Conservation (phyloP, 176 grass and related monocot genomes). For the Triticum monococcum region DNA sequence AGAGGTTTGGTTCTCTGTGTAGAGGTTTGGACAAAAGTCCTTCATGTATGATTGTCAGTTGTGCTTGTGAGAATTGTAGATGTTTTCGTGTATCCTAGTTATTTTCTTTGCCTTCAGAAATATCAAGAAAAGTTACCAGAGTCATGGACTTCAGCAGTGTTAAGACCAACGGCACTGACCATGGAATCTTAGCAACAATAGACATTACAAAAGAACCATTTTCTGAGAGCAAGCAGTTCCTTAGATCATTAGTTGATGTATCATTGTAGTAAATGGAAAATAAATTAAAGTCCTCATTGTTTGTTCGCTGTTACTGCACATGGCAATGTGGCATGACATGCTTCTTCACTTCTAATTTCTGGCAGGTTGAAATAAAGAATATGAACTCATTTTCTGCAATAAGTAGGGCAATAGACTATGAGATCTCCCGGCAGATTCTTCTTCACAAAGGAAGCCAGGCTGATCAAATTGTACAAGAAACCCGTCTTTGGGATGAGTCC, state of each 20-base stretch:
- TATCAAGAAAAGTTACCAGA: neutral
- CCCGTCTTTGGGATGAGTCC: conserved; percentile 85
- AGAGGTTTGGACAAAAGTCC: neutral
- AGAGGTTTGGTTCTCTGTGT: neutral
- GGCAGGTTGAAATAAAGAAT: conserved; percentile 22
- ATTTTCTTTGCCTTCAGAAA: too few species aligned
- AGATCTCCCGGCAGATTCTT: conserved; percentile 60
- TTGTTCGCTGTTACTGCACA: neutral
- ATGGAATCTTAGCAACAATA: neutral
- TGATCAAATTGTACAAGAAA: conserved; percentile 97
- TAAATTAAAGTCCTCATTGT: neutral
- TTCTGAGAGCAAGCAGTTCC: neutral
- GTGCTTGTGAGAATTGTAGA: neutral
- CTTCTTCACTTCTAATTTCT: conserved; percentile 2
- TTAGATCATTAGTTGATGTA: neutral
- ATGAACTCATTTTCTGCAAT: conserved; percentile 4
- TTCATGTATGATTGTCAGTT: conserved; percentile 5
- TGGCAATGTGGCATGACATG: conserved; percentile 14
- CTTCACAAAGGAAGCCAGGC: conserved; percentile 69
- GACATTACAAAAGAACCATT: neutral
- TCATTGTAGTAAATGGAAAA: neutral
- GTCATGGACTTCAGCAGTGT: neutral
- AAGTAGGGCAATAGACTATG: conserved; percentile 20
- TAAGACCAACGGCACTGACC: neutral
- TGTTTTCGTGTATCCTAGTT: neutral